These are phyloP conservation scores for Nicotiana sylvestris DNA, from an alignment of 257 asterid genomes.

Conservation along the genomic window DNA sequence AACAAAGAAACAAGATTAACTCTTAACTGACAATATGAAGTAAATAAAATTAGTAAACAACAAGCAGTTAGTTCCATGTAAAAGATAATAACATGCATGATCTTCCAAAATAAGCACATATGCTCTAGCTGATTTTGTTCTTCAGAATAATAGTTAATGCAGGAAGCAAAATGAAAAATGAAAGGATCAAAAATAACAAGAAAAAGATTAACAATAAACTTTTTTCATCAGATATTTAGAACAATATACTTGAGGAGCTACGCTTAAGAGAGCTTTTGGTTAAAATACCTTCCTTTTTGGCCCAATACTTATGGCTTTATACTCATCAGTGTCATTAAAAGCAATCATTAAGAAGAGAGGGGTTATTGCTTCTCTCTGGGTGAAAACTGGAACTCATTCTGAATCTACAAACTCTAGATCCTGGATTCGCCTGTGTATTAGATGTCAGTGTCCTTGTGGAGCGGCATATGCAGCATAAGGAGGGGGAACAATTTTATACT, in stretches of 20 bases:
- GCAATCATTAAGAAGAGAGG: background rate
- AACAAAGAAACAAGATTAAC: constrained; percentile 5
- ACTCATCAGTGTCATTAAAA: background rate
- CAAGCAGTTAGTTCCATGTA: background rate
- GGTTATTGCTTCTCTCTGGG: background rate
- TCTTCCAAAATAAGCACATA: background rate
- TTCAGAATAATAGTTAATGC: background rate
- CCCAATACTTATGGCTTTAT: background rate
- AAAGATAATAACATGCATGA: background rate
- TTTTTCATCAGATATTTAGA: background rate
- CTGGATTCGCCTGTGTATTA: background rate
- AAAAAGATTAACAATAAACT: background rate
- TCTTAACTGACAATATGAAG: constrained; percentile 9
- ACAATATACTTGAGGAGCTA: background rate
- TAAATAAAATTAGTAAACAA: background rate
- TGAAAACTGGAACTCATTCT: background rate
- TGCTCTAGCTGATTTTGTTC: background rate
- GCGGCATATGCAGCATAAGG: background rate
- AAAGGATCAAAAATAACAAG: background rate
- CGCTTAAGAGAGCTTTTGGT: background rate
- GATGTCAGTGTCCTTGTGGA: background rate
- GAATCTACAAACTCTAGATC: background rate
- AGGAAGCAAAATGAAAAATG: background rate
- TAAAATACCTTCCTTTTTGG: background rate
- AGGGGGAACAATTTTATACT: too few species aligned